phyloP scores from a whole-genome alignment of 108 stramenopile genomes.

The Thalassiosira profunda region DNA sequence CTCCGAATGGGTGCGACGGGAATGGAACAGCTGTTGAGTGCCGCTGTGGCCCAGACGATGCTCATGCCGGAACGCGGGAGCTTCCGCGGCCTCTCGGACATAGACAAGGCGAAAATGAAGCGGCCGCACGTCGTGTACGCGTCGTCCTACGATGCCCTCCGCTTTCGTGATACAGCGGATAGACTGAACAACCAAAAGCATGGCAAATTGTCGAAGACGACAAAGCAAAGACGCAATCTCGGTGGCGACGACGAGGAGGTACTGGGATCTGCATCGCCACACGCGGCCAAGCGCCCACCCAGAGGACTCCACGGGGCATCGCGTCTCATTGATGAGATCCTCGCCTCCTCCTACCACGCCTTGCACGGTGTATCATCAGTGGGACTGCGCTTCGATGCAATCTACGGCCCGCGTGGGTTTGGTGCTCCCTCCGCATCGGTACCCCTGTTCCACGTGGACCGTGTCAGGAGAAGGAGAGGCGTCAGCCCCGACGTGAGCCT shows the following conservation, averaged over 20 bases:
- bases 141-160: constrained; percentile 39
- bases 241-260: constrained; percentile 25
- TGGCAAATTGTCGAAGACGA: background rate
- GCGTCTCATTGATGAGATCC: constrained; percentile 67
- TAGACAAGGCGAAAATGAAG: constrained; percentile 13
- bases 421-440: constrained; percentile 50
- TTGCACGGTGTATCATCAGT: constrained; percentile 48
- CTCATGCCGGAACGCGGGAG: constrained; percentile 14
- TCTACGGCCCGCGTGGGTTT: constrained; percentile 83
- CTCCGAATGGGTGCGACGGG: constrained; percentile 57
- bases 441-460: constrained; percentile 26
- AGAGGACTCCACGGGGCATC: constrained; percentile 37
- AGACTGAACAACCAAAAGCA: constrained; percentile 30
- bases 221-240: background rate
- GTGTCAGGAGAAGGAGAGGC: constrained; percentile 23
- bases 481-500: constrained; percentile 29
- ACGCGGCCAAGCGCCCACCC: constrained; percentile 2
- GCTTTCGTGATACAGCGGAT: constrained; percentile 19
- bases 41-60: constrained; percentile 31
- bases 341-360: constrained; percentile 62
- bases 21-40: constrained; percentile 75
- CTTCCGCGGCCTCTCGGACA: background rate
- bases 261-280: background rate
- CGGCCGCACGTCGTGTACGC: constrained; percentile 47
- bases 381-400: constrained; percentile 60